Base-by-base conservation (phyloP, 169 alveolate genomes). In the Cardiosporidium cionae region DNA sequence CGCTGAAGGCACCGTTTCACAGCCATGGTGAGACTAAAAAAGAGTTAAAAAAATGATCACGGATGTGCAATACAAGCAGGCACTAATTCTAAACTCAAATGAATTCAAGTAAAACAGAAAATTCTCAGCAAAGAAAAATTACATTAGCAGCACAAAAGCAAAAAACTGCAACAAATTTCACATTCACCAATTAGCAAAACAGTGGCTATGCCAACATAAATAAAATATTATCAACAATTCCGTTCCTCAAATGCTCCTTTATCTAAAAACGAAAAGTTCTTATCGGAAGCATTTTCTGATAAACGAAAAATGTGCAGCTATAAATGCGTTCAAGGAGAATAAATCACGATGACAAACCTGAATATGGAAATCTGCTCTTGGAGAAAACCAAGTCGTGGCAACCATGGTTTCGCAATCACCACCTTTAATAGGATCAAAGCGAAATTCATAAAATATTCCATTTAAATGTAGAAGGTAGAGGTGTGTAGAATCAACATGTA, bases 331-430 rank as follows among this genome's bases (percentile, higher is more conserved):
- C 7, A 58, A 6, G 7, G 3, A 58, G 9, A 44, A 4, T 4
- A 16, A 25, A 4, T 58, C 68, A 9, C 25, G n/a, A 65, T 36
- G 35, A 23, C 52, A 29, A 16, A 74, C 80, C 80, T 74, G 74
- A 0, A 74, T 74, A 52, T 37, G 80, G 73, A 74, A 74, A 35
- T 74, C 71, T 16, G 74, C 69, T 27, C 80, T 25, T 23, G 80
- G 73, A 2, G 80, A 73, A 28, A 74, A 74, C 80, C 80, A 74
- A 9, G 80, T 74, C 53, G 74, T 65, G 1, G 74, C 74, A 4
- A 68, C 67, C 28, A 74, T 37, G 0, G 67, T 73, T 4, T 68
- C 53, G 73, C 80, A 63, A 23, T 74, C 74, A 31, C 67, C 68
- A 4, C 80, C 80, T 33, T 37, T 32, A 22, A 32, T 65, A n/a